Percentiles rank a stretch among this genome's conserved stretches.
These are phyloP conservation scores for Ganoderma meredithae DNA, from an alignment of 1,284 basidiomycete genomes.

Conservation along the genomic window DNA sequence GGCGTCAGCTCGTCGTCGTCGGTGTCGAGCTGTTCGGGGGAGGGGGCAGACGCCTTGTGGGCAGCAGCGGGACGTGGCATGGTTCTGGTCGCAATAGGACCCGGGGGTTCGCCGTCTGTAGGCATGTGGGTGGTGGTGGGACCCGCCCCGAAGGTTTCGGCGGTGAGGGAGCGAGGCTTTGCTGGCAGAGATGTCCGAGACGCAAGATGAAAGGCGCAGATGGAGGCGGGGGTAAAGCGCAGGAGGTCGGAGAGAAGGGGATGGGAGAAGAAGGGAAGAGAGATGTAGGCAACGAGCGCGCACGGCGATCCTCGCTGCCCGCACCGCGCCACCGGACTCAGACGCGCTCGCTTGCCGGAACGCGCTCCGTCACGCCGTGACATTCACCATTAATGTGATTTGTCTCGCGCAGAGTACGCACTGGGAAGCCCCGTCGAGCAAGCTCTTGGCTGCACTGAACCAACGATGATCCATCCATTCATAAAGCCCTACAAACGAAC, in stretches of 20 bases:
- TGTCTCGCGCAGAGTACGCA: not conserved
- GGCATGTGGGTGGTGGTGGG: slow-evolving; percentile 16
- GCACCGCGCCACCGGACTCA: slow-evolving; percentile 9
- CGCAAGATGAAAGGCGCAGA: not conserved
- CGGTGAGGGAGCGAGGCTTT: slow-evolving; percentile 2
- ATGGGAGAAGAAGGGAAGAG: slow-evolving; percentile 13
- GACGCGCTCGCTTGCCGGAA: slow-evolving; percentile 7
- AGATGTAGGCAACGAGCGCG: not conserved
- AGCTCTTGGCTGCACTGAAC: slow-evolving; percentile 8
- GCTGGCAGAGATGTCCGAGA: not conserved
- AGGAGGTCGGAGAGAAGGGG: not conserved
- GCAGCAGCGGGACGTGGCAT: slow-evolving; percentile 38
- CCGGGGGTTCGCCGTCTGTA: slow-evolving; percentile 6
- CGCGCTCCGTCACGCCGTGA: slow-evolving; percentile 33
- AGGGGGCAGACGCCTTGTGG: slow-evolving; percentile 35
- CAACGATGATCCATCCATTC: not conserved
- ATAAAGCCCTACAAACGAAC: slow-evolving; percentile 1
- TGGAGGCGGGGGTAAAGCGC: not conserved
- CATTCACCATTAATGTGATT: not conserved
- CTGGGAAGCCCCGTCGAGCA: slow-evolving; percentile 2
- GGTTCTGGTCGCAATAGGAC: not conserved
- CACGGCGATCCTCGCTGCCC: not conserved
- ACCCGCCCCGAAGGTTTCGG: slow-evolving; percentile 17
- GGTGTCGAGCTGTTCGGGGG: slow-evolving; percentile 39
- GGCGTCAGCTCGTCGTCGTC: slow-evolving; percentile 20